A percentile compares a stretch with the other conserved stretches of the same genome.
phyloP scores from a whole-genome alignment of 306 rosid species.

The Senna tora region DNA sequence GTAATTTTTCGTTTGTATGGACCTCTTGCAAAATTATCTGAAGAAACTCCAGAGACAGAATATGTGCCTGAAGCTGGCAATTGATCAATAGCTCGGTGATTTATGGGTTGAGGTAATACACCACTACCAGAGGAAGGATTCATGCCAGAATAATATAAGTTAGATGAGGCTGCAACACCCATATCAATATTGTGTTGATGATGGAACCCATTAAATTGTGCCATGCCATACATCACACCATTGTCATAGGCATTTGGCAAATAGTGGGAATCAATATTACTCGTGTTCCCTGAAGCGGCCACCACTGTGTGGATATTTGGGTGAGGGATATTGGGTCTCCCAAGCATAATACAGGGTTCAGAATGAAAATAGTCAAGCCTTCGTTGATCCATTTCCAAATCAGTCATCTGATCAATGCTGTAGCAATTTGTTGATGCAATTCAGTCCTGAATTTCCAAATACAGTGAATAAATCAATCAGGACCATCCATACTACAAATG shows the following conservation, averaged over 20 bases:
- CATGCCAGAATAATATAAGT: conserved; percentile 65
- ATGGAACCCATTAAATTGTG: conserved; percentile 61
- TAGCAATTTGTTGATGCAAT: conserved; percentile 36
- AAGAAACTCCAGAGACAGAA: conserved; percentile 55
- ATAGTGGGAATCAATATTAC: conserved; percentile 60
- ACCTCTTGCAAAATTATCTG: conserved; percentile 71
- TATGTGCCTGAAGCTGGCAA: conserved; percentile 63
- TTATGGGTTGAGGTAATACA: conserved; percentile 61
- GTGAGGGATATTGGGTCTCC: conserved; percentile 56
- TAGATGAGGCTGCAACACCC: conserved; percentile 56
- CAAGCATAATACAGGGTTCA: conserved; percentile 59
- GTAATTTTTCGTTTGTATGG: conserved; percentile 79
- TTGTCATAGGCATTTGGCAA: conserved; percentile 70
- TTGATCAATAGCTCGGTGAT: conserved; percentile 62
- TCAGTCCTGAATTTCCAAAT: conserved; percentile 47
- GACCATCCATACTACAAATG: neutral
- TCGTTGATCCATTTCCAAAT: conserved; percentile 74
- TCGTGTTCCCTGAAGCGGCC: conserved; percentile 64
- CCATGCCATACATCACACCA: conserved; percentile 59
- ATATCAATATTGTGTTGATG: conserved; percentile 71
- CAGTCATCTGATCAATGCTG: conserved; percentile 67
- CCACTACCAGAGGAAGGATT: conserved; percentile 69
- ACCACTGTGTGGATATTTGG: conserved; percentile 58
- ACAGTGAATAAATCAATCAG: conserved; percentile 35
- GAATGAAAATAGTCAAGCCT: conserved; percentile 65